These are phyloP conservation scores for Parasitella parasitica DNA, from an alignment of 371 early-diverging fungal species.

Conservation along the genomic window DNA sequence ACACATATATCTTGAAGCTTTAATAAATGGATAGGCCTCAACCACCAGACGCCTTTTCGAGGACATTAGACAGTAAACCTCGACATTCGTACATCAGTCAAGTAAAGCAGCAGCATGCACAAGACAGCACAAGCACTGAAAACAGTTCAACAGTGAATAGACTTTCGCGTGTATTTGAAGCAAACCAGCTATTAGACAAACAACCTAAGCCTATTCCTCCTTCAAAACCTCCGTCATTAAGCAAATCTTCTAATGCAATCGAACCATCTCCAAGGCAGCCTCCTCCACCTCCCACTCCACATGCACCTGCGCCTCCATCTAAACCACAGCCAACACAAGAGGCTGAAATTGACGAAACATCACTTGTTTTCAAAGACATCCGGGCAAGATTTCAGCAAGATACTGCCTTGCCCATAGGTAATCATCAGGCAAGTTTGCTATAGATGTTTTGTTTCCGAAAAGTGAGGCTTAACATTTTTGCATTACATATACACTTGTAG, in stretches of 20 bases:
- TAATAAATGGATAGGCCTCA: slow-evolving; percentile 17
- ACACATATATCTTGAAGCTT: neutral
- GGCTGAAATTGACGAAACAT: slow-evolving; percentile 28
- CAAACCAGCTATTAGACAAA: slow-evolving; percentile 12
- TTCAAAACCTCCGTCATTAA: slow-evolving; percentile 44
- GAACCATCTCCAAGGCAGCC: neutral
- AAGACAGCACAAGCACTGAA: slow-evolving; percentile 4
- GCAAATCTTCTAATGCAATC: neutral
- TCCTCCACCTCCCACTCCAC: neutral
- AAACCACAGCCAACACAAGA: neutral
- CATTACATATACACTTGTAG: slow-evolving; percentile 1
- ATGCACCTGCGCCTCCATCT: neutral
- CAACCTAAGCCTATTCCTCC: slow-evolving; percentile 31
- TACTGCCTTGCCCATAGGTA: slow-evolving; percentile 5
- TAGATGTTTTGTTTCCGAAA: slow-evolving; percentile 7
- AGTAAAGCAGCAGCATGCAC: slow-evolving; percentile 1
- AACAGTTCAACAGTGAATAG: slow-evolving; percentile 32
- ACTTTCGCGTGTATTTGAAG: slow-evolving; percentile 47
- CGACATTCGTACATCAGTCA: slow-evolving; percentile 17
- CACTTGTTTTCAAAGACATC: slow-evolving; percentile 43
- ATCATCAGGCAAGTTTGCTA: slow-evolving; percentile 12
- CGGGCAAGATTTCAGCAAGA: slow-evolving; percentile 45
- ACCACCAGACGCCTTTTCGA: slow-evolving; percentile 41
- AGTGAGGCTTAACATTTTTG: no score
- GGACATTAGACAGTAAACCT: slow-evolving; percentile 37